Evolutionary conservation across 306 rosid genomes (phyloP).

Genomic region (Potentilla sterilis): DNA sequence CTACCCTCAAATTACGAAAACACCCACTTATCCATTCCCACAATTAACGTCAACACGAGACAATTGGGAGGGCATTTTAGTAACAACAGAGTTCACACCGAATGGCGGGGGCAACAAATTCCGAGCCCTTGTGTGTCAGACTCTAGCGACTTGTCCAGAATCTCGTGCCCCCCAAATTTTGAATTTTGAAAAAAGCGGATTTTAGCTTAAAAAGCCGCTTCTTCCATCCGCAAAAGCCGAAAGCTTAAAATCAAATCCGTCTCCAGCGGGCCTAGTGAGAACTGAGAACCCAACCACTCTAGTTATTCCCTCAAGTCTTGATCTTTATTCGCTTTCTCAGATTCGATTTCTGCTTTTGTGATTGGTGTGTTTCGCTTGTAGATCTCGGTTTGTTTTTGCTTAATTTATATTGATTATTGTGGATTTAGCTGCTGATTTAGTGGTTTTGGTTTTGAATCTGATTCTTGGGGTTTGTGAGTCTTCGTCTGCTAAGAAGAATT

Average conservation of each 20-base stretch:
- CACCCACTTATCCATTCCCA: background rate
- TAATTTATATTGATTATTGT: background rate
- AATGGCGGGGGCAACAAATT: constrained; percentile 18
- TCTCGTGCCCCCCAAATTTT: background rate
- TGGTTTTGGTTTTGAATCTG: background rate
- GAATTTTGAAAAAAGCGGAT: constrained; percentile 11
- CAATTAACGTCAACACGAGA: background rate
- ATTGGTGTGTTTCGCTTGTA: background rate
- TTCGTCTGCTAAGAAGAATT: background rate
- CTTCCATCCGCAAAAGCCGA: background rate
- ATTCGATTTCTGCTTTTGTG: background rate
- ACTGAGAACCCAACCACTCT: background rate
- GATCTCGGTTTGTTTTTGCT: constrained; percentile 7
- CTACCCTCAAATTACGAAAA: constrained; percentile 2
- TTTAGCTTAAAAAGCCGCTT: background rate
- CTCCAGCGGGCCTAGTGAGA: background rate
- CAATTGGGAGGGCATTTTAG: background rate
- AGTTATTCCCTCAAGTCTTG: background rate
- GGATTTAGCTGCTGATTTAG: background rate
- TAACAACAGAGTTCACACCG: background rate
- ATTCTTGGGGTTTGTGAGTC: background rate
- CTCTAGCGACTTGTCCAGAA: constrained; percentile 10
- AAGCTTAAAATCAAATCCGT: background rate
- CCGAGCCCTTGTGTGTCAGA: background rate
- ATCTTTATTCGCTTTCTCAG: background rate